phyloP scores from a whole-genome alignment of 495 filamentous ascomycete genomes.

The Cercophora scortea region DNA sequence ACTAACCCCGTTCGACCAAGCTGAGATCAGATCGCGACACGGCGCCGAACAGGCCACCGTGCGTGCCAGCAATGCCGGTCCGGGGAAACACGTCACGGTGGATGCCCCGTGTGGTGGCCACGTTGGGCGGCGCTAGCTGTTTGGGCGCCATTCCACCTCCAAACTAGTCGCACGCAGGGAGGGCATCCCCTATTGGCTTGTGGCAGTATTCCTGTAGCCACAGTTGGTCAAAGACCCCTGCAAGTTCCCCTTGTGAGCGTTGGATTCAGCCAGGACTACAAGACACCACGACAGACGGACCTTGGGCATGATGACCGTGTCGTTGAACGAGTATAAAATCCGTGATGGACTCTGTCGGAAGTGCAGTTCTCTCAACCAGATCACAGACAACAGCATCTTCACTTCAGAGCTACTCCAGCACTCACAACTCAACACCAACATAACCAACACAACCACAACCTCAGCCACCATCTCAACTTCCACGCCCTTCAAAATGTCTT shows the following conservation, averaged over 20 bases:
- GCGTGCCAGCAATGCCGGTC: background rate
- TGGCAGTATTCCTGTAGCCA: background rate
- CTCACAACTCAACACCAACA: too few relatives aligned
- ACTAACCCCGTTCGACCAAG: background rate
- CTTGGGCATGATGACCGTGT: too few relatives aligned
- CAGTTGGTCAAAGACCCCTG: too few relatives aligned
- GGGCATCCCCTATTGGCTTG: background rate
- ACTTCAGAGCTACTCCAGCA: too few relatives aligned
- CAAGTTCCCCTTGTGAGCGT: too few relatives aligned
- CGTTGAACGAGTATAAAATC: too few relatives aligned
- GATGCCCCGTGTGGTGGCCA: background rate
- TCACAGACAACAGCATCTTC: too few relatives aligned
- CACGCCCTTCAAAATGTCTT: background rate
- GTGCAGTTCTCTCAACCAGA: too few relatives aligned
- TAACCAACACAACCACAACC: too few relatives aligned
- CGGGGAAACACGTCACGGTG: background rate
- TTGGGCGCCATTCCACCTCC: background rate
- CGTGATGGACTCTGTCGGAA: too few relatives aligned
- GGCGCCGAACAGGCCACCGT: background rate
- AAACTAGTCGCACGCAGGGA: background rate
- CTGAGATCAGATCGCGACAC: background rate
- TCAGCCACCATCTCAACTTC: background rate
- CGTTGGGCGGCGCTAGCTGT: background rate
- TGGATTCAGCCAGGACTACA: too few relatives aligned
- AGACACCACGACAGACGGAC: too few relatives aligned